Evolutionary conservation across 2,329 filamentous ascomycete species (phyloP).

Genomic region (Fusarium denticulatum): DNA sequence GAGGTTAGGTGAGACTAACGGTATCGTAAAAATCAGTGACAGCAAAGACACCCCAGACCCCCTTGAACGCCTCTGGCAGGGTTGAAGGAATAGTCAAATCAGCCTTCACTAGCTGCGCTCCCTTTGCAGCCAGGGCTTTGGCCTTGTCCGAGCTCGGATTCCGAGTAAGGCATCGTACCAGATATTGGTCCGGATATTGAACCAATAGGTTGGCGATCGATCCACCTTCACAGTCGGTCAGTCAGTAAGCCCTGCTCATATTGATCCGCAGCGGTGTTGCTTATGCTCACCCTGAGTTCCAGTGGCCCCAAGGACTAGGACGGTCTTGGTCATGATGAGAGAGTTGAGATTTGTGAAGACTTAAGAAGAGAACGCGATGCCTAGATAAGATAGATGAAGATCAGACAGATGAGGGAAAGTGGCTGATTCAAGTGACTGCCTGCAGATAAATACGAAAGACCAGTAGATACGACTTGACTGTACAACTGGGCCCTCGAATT

Average conservation of each 20-base stretch:
- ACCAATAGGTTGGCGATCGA: slow-evolving; percentile 22
- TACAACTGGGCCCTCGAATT: background rate
- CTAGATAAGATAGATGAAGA: too few relatives aligned
- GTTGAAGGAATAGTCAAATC: slow-evolving; percentile 23
- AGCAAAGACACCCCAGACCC: slow-evolving; percentile 21
- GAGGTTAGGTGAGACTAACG: background rate
- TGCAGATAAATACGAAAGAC: background rate
- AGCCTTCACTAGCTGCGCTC: slow-evolving; percentile 16
- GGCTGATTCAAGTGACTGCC: background rate
- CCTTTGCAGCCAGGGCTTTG: slow-evolving; percentile 7
- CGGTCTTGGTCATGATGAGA: slow-evolving; percentile 10
- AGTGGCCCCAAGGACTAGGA: slow-evolving; percentile 22
- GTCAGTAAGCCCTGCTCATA: background rate
- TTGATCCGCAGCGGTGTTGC: too few relatives aligned
- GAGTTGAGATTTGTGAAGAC: background rate
- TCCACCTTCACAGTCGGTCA: slow-evolving; percentile 1
- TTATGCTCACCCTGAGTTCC: slow-evolving; percentile 22
- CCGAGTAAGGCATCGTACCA: slow-evolving; percentile 17
- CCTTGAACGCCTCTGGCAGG: slow-evolving; percentile 11
- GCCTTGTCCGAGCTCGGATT: slow-evolving; percentile 22
- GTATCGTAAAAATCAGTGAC: slow-evolving; percentile 29
- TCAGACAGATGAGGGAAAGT: background rate
- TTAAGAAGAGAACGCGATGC: too few relatives aligned
- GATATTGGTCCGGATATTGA: slow-evolving; percentile 18
- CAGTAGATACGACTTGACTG: background rate